Conservation (phyloP, 768 basidiomycete species). For the Phylloporus sp. region DNA sequence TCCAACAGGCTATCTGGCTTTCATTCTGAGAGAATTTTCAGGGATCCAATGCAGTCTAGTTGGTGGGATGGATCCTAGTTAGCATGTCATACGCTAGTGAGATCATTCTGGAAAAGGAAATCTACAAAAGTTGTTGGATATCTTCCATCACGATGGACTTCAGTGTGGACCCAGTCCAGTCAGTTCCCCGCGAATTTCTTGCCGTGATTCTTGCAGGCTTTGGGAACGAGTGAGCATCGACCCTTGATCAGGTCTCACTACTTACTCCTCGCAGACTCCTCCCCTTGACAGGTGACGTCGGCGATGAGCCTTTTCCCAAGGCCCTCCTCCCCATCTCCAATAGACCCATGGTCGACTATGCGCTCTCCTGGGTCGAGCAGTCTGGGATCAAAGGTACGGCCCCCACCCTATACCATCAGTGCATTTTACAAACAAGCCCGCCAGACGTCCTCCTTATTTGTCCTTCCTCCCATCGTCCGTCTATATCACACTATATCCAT, state of each 20-base stretch:
- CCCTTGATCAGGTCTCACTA: not conserved
- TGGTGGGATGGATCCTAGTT: not conserved
- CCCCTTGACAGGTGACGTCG: conserved; percentile 72
- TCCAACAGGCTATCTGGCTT: not conserved
- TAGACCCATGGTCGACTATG: conserved; percentile 79
- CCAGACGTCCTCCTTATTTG: conserved; percentile 85
- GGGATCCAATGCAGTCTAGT: not conserved
- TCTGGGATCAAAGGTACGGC: conserved; percentile 74
- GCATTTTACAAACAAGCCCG: conserved; percentile 7
- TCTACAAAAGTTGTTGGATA: not conserved
- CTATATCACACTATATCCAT: conserved; percentile 80
- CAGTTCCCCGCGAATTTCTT: conserved; percentile 70
- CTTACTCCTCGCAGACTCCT: conserved; percentile 47
- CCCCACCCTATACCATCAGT: not conserved
- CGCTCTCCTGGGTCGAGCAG: conserved; percentile 80
- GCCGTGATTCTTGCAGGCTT: conserved; percentile 88
- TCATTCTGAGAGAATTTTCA: not conserved
- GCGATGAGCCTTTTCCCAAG: conserved; percentile 81
- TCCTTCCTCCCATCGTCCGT: conserved; percentile 66
- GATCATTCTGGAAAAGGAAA: conserved; percentile 22
- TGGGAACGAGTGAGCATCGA: conserved; percentile 70
- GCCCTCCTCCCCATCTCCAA: conserved; percentile 85
- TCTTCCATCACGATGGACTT: conserved; percentile 53
- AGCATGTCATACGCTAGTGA: not conserved
- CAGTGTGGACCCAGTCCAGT: conserved; percentile 47